Conservation (phyloP, 140 eudicot species). For the Ambrosia hybrid region DNA sequence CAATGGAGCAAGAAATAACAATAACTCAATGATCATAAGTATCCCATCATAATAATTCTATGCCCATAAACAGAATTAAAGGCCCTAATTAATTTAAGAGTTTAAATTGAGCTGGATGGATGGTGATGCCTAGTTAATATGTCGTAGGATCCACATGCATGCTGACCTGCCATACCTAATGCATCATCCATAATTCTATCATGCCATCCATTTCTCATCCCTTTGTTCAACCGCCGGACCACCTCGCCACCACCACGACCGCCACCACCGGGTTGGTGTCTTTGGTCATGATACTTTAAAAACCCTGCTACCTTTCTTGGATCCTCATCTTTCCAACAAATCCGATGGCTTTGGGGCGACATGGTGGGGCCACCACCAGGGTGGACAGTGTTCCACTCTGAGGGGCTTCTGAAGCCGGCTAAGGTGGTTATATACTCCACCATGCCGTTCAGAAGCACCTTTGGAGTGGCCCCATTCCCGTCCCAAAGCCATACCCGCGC, state of each 20-base stretch:
- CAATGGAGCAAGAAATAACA: constrained; percentile 3
- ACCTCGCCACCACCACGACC: constrained; percentile 35
- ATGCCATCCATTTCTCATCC: constrained; percentile 55
- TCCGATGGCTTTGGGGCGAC: background rate
- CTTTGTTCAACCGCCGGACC: constrained; percentile 58
- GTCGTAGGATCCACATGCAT: constrained; percentile 41
- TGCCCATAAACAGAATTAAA: background rate
- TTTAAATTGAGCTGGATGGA: constrained; percentile 25
- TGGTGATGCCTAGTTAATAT: constrained; percentile 20
- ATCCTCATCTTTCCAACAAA: constrained; percentile 51
- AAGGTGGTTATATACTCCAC: constrained; percentile 52
- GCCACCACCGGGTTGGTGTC: background rate
- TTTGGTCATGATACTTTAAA: constrained; percentile 40
- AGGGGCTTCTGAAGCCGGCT: constrained; percentile 10
- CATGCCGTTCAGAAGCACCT: constrained; percentile 43
- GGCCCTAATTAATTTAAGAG: background rate
- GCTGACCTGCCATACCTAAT: constrained; percentile 40
- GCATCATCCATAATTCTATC: constrained; percentile 43
- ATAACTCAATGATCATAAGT: background rate
- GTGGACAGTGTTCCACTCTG: background rate
- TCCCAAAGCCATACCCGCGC: constrained; percentile 57
- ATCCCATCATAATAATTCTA: background rate
- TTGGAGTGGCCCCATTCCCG: constrained; percentile 41
- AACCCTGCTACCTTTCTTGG: constrained; percentile 48
- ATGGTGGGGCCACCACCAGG: background rate